A percentile compares a stretch with the other conserved stretches of the same genome.
phyloP scores from a whole-genome alignment of 2,329 filamentous ascomycete species.

The Fusarium torreyae region DNA sequence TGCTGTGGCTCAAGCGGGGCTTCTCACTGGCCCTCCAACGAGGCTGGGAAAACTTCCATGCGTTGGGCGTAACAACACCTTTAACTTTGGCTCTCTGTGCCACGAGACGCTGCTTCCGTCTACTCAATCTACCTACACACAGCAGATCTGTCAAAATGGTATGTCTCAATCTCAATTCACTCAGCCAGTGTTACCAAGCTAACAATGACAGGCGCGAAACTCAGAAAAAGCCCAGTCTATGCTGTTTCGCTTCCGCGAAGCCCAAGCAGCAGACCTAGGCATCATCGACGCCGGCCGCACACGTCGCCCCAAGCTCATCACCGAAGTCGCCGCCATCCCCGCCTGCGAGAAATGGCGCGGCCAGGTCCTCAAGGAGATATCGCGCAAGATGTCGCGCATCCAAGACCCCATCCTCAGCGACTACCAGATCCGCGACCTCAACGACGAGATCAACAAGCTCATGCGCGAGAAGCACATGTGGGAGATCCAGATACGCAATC shows the following conservation, averaged over 20 bases:
- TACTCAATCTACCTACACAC: slow-evolving; percentile 9
- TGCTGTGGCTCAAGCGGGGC: slow-evolving; percentile 30
- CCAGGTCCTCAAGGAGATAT: slow-evolving; percentile 96
- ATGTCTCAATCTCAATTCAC: rapidly evolving
- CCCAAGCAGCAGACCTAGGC: slow-evolving; percentile 94
- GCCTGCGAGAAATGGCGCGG: slow-evolving; percentile 98
- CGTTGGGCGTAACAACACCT: slow-evolving; percentile 41
- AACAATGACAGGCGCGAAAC: slow-evolving; percentile 84
- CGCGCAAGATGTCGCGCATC: slow-evolving; percentile 95
- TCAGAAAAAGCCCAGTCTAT: slow-evolving; percentile 99
- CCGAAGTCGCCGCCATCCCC: slow-evolving; percentile 85
- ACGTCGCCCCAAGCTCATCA: slow-evolving; percentile 92
- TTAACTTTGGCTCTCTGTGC: slow-evolving; percentile 21
- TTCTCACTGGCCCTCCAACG: slow-evolving; percentile 12
- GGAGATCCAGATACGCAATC: slow-evolving; percentile 95
- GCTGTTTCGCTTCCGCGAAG: slow-evolving; percentile 99
- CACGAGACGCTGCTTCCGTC: slow-evolving; percentile 10
- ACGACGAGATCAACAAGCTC: slow-evolving; percentile 99
- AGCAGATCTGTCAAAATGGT: slow-evolving; percentile 50
- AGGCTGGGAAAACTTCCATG: slow-evolving; percentile 51
- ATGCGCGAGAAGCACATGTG: slow-evolving; percentile 99
- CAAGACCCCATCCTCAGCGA: slow-evolving; percentile 93
- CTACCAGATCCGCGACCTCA: slow-evolving; percentile 97
- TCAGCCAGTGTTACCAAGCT: neutral
- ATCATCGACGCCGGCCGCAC: slow-evolving; percentile 95